A percentile compares a stretch with the other conserved stretches of the same genome.
Conservation (phyloP, 1,284 basidiomycete species). For the Mycena sp. region DNA sequence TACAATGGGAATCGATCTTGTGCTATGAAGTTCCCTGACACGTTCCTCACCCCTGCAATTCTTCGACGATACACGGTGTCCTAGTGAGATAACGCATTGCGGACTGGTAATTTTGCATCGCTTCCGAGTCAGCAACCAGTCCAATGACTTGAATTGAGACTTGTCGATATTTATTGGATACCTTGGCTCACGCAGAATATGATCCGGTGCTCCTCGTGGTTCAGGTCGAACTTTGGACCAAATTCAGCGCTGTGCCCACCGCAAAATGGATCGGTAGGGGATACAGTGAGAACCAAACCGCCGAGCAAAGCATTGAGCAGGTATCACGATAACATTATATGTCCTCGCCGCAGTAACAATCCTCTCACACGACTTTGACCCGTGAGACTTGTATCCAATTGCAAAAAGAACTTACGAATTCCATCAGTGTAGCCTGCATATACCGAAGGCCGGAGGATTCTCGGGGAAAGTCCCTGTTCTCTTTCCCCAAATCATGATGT, state of each 20-base stretch:
- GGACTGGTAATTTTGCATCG: conserved; percentile 1
- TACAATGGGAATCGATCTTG: conserved; percentile 1
- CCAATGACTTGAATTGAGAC: conserved; percentile 3
- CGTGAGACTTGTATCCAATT: too few species aligned
- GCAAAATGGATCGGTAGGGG: background rate
- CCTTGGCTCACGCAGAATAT: background rate
- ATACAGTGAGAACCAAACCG: too few species aligned
- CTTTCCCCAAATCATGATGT: too few species aligned
- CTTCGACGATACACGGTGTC: conserved; percentile 4
- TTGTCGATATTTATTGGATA: background rate
- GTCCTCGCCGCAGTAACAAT: too few species aligned
- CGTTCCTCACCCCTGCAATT: conserved; percentile 6
- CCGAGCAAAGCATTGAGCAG: too few species aligned
- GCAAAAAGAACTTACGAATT: too few species aligned
- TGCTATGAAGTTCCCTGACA: background rate
- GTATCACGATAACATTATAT: too few species aligned
- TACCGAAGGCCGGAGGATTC: too few species aligned
- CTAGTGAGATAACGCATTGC: background rate
- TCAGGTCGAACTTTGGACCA: background rate
- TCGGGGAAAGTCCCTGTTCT: too few species aligned
- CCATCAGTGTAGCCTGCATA: too few species aligned
- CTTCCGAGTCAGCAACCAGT: background rate
- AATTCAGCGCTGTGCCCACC: background rate
- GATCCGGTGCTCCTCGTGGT: too few species aligned
- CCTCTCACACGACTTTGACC: too few species aligned